A percentile compares a stretch with the other conserved stretches of the same genome.
These are phyloP conservation scores for Orychophragmus violaceus DNA, from an alignment of 345 rosid species.

Conservation along the genomic window DNA sequence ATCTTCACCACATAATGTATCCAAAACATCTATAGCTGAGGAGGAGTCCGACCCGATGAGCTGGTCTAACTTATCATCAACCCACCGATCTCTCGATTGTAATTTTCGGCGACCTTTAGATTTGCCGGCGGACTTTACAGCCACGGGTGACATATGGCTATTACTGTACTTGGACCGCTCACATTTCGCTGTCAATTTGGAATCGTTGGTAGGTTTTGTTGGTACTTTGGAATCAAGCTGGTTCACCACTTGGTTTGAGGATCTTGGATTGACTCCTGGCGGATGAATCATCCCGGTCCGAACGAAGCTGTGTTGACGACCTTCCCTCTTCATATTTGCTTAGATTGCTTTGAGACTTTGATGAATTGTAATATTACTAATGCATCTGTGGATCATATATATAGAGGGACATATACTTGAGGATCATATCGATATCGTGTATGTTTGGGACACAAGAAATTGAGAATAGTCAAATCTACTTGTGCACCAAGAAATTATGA, in stretches of 20 bases:
- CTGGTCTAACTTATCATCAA: conserved; percentile 10
- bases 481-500: conserved; percentile 12
- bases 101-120: conserved; percentile 16
- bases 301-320: conserved; percentile 18
- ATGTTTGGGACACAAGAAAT: conserved; percentile 15
- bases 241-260: not conserved
- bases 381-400: not conserved
- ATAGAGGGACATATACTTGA: not conserved
- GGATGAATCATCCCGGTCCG: conserved; percentile 12
- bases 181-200: not conserved
- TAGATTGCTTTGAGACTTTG: not conserved
- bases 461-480: conserved; percentile 10
- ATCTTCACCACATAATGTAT: not conserved
- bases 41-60: not conserved
- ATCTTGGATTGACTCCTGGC: not conserved
- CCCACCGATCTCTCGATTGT: not conserved
- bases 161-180: conserved; percentile 5
- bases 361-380: not conserved
- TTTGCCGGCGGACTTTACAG: not conserved
- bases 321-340: conserved; percentile 21
- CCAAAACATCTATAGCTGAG: not conserved
- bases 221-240: not conserved
- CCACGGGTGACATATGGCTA: conserved; percentile 15
- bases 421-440: not conserved
- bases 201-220: conserved; percentile 24